Base-by-base conservation (phyloP, 441 rosid species). In the Biscutella laevigata region DNA sequence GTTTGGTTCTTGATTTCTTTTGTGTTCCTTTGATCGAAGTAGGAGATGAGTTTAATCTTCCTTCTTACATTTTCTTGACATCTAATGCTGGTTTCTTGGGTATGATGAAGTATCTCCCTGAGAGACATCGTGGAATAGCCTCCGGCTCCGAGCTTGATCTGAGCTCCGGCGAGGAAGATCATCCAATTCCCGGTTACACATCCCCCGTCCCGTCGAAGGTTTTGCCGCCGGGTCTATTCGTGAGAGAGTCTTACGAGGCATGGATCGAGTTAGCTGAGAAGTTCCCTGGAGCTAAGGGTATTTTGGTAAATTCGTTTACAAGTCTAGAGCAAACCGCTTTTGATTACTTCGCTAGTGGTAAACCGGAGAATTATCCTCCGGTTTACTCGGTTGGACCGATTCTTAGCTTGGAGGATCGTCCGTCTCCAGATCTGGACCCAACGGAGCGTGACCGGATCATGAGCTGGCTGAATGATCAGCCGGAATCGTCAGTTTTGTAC, bases 401-500 rank as follows among this genome's bases (percentile, higher is more conserved):
- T 33, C 54, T 76, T 3, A 61, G 69, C 15, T 44, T 76, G 6
- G 24, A 51, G 15, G 60, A 57, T 19, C 59, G 66, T 19, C 47
- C 62, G 2, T 41, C 45, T 5, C 6, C 61, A 4, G n/a, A 16
- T 25, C 43, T 6, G 10, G 63, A 54, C 2, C 4, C 48, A 8
- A 27, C 55, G 2, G 60, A 52, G 25, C 60, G 43, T 1, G 24
- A 47, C 9, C 12, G 4, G 38, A 70, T 69, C 36, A 26, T 64
- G 39, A 40, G 58, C 10, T 83, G 86, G 86, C 80, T 83, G 2
- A 80, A 72, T 2, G 27, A 54, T 6, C 80, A 79, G 41, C 79
- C 82, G 6, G 53, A 52, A 3, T 46, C 61, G 1, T 78, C 82
- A 0, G 77, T 77, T 1, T 68, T 75, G 50, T 79, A 70, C 27